Conservation (phyloP, 176 grass and related monocot species). For the bread wheat (Triticum aestivum) region DNA sequence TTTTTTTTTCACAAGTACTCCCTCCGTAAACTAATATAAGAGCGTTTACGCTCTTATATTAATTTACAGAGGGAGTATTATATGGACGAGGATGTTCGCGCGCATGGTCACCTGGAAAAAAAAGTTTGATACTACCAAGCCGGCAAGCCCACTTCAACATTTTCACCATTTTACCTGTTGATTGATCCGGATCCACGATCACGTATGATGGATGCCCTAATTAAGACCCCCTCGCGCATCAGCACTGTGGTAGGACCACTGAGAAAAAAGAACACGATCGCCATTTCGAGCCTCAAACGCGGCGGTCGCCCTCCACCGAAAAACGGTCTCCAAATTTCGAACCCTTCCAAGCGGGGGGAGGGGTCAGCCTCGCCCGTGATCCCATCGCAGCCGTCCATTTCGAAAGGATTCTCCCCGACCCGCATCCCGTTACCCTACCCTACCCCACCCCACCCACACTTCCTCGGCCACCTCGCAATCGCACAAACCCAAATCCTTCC, state of each 20-base stretch:
- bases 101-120: too few relatives aligned
- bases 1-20: too few relatives aligned
- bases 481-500: not conserved
- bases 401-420: conserved; percentile 16
- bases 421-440: conserved; percentile 18
- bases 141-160: too few relatives aligned
- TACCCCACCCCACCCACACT: not conserved
- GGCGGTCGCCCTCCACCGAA: not conserved
- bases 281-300: not conserved
- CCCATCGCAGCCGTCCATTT: conserved; percentile 46
- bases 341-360: conserved; percentile 27
- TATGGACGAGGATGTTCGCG: too few relatives aligned
- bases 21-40: too few relatives aligned
- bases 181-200: not conserved
- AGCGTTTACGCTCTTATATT: too few relatives aligned
- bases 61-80: too few relatives aligned
- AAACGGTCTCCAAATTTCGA: conserved; percentile 31
- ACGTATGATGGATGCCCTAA: not conserved
- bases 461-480: not conserved
- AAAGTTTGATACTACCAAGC: too few relatives aligned
- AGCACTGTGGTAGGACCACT: not conserved
- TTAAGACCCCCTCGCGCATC: not conserved
- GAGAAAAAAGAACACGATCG: not conserved
- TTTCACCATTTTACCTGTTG: too few relatives aligned
- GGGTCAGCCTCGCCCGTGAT: not conserved